phyloP scores from a whole-genome alignment of 768 basidiomycete genomes.

The Mycena crocata region DNA sequence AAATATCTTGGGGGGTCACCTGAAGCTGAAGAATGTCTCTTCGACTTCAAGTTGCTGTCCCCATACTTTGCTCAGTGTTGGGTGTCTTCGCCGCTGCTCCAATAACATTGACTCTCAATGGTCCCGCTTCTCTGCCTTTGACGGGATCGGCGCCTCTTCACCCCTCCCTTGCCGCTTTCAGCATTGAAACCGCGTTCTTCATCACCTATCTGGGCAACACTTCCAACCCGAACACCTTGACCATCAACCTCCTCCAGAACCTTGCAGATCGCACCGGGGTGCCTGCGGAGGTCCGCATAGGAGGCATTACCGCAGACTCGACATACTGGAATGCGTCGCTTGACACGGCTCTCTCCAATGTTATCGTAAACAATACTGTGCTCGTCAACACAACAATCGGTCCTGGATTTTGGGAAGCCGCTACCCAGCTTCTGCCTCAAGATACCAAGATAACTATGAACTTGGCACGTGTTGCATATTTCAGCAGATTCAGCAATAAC shows the following conservation, averaged over 20 bases:
- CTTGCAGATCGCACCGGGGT: slow-evolving; percentile 57
- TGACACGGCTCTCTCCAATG: slow-evolving; percentile 54
- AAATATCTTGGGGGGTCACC: background rate
- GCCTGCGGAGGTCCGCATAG: slow-evolving; percentile 61
- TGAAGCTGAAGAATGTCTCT: slow-evolving; percentile 17
- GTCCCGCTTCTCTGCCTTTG: slow-evolving; percentile 54
- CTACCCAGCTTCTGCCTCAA: slow-evolving; percentile 53
- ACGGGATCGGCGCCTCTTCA: slow-evolving; percentile 57
- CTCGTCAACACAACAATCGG: slow-evolving; percentile 65
- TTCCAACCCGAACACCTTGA: slow-evolving; percentile 55
- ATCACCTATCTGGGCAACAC: slow-evolving; percentile 62
- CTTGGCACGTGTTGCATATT: slow-evolving; percentile 45
- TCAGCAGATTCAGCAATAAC: background rate
- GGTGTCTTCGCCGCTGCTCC: slow-evolving; percentile 26
- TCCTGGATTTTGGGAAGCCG: slow-evolving; percentile 60
- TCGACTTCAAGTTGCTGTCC: slow-evolving; percentile 12
- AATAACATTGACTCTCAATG: slow-evolving; percentile 48
- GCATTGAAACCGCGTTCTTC: slow-evolving; percentile 67
- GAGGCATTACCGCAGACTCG: slow-evolving; percentile 67
- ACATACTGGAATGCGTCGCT: slow-evolving; percentile 60
- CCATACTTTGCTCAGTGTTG: slow-evolving; percentile 2
- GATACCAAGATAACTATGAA: slow-evolving; percentile 62
- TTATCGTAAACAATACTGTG: slow-evolving; percentile 54
- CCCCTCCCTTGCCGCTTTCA: slow-evolving; percentile 63
- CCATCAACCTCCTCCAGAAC: slow-evolving; percentile 58